Evolutionary conservation across 202 grass and related monocot species (phyloP).

Genomic region (Brachypodium distachyon): DNA sequence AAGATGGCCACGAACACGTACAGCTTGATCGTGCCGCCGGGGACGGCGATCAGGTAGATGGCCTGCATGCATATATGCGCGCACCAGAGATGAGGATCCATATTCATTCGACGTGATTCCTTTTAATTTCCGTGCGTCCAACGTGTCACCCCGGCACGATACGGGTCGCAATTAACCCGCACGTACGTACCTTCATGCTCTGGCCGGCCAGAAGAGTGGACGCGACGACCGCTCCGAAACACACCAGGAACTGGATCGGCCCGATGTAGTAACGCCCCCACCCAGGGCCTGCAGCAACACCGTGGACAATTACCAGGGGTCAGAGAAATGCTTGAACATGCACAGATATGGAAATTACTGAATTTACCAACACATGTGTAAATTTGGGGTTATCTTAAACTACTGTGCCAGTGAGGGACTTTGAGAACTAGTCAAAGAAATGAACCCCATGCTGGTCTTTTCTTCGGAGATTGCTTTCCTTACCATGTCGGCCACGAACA

Average conservation of each 20-base stretch:
- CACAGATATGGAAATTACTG: no score
- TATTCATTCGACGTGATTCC: no score
- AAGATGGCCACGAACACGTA: conserved; percentile 83
- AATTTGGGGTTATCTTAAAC: no score
- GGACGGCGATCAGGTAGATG: conserved; percentile 61
- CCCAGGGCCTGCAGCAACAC: conserved; percentile 39
- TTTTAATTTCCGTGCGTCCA: no score
- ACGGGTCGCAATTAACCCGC: neutral
- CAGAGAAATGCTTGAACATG: neutral
- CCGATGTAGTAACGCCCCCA: conserved; percentile 80
- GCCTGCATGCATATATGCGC: no score
- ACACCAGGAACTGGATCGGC: conserved; percentile 82
- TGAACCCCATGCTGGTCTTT: no score
- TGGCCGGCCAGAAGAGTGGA: conserved; percentile 65
- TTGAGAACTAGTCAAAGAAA: no score
- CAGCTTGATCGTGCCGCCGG: conserved; percentile 60
- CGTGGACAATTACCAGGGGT: neutral
- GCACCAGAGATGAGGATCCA: no score
- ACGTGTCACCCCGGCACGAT: neutral
- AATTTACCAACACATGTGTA: neutral
- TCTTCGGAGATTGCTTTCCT: no score
- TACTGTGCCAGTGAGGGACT: no score
- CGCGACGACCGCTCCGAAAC: conserved; percentile 67
- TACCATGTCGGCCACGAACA: no score
- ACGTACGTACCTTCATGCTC: conserved; percentile 69